These are phyloP conservation scores for Inga leiocalycina DNA, from an alignment of 306 rosid species.

Conservation along the genomic window DNA sequence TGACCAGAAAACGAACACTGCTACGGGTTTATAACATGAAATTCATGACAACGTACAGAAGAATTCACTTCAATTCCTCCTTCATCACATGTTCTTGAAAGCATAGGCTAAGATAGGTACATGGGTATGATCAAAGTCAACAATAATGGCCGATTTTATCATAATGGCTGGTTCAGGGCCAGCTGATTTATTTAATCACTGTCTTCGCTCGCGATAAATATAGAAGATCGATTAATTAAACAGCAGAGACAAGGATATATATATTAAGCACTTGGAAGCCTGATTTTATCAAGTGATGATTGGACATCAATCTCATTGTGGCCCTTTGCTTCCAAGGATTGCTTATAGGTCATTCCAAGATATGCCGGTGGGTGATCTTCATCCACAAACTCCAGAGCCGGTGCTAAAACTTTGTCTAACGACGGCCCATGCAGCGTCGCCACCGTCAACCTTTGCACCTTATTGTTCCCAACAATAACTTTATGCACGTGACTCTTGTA, in stretches of 20 bases:
- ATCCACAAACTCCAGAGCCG: conserved; percentile 49
- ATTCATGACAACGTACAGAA: not conserved
- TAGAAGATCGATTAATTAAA: not conserved
- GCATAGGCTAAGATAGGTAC: not conserved
- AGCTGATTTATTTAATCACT: not conserved
- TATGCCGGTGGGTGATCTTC: conserved; percentile 44
- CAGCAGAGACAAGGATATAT: not conserved
- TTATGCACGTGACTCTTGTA: conserved; percentile 66
- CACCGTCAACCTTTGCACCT: conserved; percentile 50
- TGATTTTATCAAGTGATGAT: conserved; percentile 34
- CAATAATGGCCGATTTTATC: too few species aligned
- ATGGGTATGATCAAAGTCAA: not conserved
- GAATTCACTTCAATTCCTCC: not conserved
- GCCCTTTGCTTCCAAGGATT: conserved; percentile 52
- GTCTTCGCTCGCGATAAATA: not conserved
- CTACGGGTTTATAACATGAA: not conserved
- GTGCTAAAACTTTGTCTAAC: conserved; percentile 41
- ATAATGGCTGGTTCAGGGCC: not conserved
- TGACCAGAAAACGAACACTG: not conserved
- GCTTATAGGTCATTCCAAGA: conserved; percentile 51
- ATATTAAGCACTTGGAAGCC: not conserved
- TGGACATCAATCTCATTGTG: conserved; percentile 30
- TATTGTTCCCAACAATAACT: conserved; percentile 53
- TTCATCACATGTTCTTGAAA: not conserved
- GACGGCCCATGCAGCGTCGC: conserved; percentile 64